phyloP scores from a whole-genome alignment of 371 early-diverging fungal genomes.

The Neoconidiobolus thromboides region DNA sequence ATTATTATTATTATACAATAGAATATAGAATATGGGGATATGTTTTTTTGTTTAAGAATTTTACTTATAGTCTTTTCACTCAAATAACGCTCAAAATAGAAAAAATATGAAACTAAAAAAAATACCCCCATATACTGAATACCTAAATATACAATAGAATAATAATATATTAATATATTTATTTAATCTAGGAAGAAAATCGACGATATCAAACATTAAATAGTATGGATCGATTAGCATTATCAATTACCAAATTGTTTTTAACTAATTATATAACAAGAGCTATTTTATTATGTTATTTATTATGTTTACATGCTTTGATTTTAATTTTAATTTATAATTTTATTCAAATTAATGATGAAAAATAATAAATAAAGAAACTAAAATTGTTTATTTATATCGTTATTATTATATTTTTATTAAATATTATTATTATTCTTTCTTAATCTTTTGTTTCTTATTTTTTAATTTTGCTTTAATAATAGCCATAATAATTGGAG shows the following conservation, averaged over 20 bases:
- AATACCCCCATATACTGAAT: too few species aligned
- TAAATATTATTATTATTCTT: too few species aligned
- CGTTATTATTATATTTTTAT: too few species aligned
- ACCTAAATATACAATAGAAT: too few species aligned
- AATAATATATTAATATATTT: not conserved
- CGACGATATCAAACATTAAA: slow-evolving; percentile 3
- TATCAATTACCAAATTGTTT: not conserved
- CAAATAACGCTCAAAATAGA: too few species aligned
- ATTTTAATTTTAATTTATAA: not conserved
- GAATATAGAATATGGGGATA: not conserved
- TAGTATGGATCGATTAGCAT: not conserved
- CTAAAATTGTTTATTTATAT: too few species aligned
- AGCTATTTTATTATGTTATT: not conserved
- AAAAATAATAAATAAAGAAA: too few species aligned
- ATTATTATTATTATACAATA: not conserved
- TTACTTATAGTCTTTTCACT: too few species aligned
- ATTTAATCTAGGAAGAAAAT: not conserved
- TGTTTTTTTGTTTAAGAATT: too few species aligned
- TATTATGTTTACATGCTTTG: not conserved
- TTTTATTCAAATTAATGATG: not conserved
- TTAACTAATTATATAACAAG: not conserved
- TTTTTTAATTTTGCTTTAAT: not conserved
- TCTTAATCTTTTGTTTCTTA: too few species aligned
- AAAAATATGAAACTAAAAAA: too few species aligned
- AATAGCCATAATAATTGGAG: not conserved